Conservation (phyloP, 345 rosid genomes). For the Atalantia buxifolia region DNA sequence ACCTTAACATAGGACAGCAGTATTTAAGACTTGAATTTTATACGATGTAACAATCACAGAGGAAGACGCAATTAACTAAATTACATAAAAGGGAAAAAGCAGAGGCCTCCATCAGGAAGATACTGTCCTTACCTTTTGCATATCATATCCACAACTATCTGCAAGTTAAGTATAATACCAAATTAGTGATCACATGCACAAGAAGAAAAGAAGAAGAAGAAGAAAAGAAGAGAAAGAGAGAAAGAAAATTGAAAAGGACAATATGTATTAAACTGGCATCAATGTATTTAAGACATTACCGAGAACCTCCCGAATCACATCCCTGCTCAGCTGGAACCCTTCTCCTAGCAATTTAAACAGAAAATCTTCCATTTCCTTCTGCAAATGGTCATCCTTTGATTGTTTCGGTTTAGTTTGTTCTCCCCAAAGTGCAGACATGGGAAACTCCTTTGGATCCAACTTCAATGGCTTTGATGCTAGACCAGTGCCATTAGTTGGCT, state of each 20-base stretch:
- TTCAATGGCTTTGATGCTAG: slow-evolving; percentile 43
- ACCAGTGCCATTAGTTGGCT: slow-evolving; percentile 23
- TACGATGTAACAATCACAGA: not conserved
- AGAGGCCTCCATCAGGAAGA: slow-evolving; percentile 6
- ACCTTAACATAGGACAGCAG: not conserved
- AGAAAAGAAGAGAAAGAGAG: too few species aligned
- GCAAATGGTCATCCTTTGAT: slow-evolving; percentile 24
- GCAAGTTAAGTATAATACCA: slow-evolving; percentile 24
- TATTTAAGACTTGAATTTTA: not conserved
- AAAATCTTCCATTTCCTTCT: slow-evolving; percentile 44
- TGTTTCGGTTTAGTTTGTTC: slow-evolving; percentile 16
- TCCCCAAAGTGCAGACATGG: slow-evolving; percentile 31
- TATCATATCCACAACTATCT: slow-evolving; percentile 53
- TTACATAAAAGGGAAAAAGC: not conserved
- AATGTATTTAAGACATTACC: slow-evolving; percentile 25
- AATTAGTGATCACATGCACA: slow-evolving; percentile 18
- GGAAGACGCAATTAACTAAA: not conserved
- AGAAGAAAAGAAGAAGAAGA: not conserved
- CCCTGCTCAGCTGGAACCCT: slow-evolving; percentile 44
- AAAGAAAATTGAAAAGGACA: not conserved
- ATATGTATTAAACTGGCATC: not conserved
- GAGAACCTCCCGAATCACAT: slow-evolving; percentile 36
- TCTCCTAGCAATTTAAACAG: slow-evolving; percentile 47
- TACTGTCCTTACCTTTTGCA: slow-evolving; percentile 41
- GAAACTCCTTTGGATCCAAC: slow-evolving; percentile 34